Percentiles rank a stretch among this genome's conserved stretches.
phyloP scores from a whole-genome alignment of 2,329 filamentous ascomycete genomes.

The Cryphonectria radicalis region DNA sequence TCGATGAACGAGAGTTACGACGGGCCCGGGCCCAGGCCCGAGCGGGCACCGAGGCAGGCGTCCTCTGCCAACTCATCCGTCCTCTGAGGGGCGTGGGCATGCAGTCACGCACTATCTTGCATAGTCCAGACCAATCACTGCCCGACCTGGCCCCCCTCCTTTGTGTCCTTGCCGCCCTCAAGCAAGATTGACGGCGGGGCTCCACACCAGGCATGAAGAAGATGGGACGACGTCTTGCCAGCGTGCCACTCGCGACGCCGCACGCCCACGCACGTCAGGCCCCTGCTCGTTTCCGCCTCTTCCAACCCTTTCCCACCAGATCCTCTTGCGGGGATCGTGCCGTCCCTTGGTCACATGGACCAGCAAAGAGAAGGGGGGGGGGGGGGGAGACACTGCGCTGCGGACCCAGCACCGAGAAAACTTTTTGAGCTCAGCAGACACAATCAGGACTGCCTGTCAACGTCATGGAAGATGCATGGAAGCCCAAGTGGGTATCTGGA shows the following conservation, averaged over 20 bases:
- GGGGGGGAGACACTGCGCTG: background rate
- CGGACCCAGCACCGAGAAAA: conserved; percentile 11
- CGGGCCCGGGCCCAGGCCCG: conserved; percentile 10
- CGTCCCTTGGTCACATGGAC: conserved; percentile 13
- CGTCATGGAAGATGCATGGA: conserved; percentile 18
- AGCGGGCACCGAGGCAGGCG: conserved; percentile 13
- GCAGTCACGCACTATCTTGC: conserved; percentile 14
- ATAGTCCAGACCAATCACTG: conserved; percentile 8
- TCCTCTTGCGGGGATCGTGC: conserved; percentile 13
- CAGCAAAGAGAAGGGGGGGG: background rate
- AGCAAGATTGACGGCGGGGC: conserved; percentile 18
- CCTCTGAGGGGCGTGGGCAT: conserved; percentile 1
- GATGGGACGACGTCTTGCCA: conserved; percentile 6
- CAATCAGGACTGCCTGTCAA: conserved; percentile 6
- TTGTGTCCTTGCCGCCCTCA: background rate
- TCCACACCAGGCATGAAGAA: background rate
- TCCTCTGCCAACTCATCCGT: conserved; percentile 20
- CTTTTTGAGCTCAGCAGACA: conserved; percentile 1
- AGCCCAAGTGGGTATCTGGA: conserved; percentile 18
- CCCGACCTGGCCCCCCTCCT: background rate
- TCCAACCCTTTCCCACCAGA: conserved; percentile 23
- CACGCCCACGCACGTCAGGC: background rate
- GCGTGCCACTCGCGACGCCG: conserved; percentile 2
- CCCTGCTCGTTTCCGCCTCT: conserved; percentile 8
- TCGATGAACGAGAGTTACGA: conserved; percentile 9